Percentiles rank a stretch among this genome's conserved stretches.
These are phyloP conservation scores for Tolypocladium inflatum DNA, from an alignment of 2,329 filamentous ascomycete species.

Conservation along the genomic window DNA sequence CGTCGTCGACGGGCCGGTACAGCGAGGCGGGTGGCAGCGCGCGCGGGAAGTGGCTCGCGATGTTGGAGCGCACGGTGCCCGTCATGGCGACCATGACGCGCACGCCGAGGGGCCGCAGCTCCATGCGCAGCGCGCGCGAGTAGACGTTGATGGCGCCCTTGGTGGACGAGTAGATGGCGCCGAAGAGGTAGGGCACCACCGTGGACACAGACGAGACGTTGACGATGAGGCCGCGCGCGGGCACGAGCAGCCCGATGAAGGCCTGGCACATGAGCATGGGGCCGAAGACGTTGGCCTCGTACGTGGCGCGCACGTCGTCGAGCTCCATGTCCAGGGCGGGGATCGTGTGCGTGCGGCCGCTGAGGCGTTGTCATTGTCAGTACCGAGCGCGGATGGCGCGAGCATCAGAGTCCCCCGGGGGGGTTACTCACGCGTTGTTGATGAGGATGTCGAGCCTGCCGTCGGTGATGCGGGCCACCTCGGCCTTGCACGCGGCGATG, in stretches of 20 bases:
- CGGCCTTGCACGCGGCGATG: slow-evolving; percentile 36
- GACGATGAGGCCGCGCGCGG: slow-evolving; percentile 40
- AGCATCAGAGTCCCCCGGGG: background rate
- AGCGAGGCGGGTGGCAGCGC: slow-evolving; percentile 34
- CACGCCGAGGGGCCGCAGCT: slow-evolving; percentile 43
- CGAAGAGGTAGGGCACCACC: slow-evolving; percentile 42
- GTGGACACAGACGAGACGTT: slow-evolving; percentile 45
- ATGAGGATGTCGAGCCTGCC: slow-evolving; percentile 48
- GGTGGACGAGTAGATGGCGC: slow-evolving; percentile 42
- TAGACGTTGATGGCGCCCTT: slow-evolving; percentile 45
- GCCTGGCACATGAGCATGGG: slow-evolving; percentile 45
- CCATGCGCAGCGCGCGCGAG: slow-evolving; percentile 42
- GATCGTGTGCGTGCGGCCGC: slow-evolving; percentile 40
- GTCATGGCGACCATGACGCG: slow-evolving; percentile 49
- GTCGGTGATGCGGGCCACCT: slow-evolving; percentile 37
- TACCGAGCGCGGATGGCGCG: background rate
- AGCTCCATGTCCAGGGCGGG: slow-evolving; percentile 43
- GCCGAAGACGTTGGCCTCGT: slow-evolving; percentile 48
- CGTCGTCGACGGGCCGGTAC: slow-evolving; percentile 33
- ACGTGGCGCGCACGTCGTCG: slow-evolving; percentile 41
- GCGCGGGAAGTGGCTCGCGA: slow-evolving; percentile 30
- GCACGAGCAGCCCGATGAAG: slow-evolving; percentile 39
- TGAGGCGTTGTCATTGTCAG: slow-evolving; percentile 15
- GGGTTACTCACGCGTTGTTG: slow-evolving; percentile 47
- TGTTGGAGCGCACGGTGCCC: slow-evolving; percentile 43